Evolutionary conservation across 140 eudicot genomes (phyloP).

Genomic region (Stevia rebaudiana): DNA sequence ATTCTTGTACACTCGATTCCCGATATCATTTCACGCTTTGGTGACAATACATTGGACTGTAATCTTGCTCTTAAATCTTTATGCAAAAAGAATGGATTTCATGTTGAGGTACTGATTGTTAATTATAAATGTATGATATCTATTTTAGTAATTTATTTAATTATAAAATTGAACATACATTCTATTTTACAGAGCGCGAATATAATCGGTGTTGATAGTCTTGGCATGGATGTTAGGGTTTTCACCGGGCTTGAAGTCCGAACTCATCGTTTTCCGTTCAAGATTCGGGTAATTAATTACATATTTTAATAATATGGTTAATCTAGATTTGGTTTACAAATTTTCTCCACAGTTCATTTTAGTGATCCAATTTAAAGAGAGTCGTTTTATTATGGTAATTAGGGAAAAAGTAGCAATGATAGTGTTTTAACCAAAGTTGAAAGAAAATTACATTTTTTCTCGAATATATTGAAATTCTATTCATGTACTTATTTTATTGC

Average conservation of each 20-base stretch:
- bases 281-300: conserved; percentile 45
- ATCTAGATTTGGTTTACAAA: background rate
- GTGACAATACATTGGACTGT: conserved; percentile 33
- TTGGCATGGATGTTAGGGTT: conserved; percentile 76
- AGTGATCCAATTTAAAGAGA: too few relatives aligned
- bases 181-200: conserved; percentile 49
- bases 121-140: background rate
- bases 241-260: conserved; percentile 58
- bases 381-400: too few relatives aligned
- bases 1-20: conserved; percentile 60
- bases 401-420: too few relatives aligned
- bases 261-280: conserved; percentile 85
- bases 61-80: conserved; percentile 56
- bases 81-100: conserved; percentile 74
- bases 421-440: too few relatives aligned
- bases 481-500: too few relatives aligned
- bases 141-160: background rate
- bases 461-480: too few relatives aligned
- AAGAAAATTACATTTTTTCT: too few relatives aligned
- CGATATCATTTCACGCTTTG: conserved; percentile 43
- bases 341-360: too few relatives aligned
- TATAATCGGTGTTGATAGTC: conserved; percentile 71
- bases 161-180: background rate
- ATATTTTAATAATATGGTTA: background rate
- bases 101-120: conserved; percentile 45